Evolutionary conservation across 805 yeast genomes (phyloP).

Genomic region (Kazachstania kunashirensis): DNA sequence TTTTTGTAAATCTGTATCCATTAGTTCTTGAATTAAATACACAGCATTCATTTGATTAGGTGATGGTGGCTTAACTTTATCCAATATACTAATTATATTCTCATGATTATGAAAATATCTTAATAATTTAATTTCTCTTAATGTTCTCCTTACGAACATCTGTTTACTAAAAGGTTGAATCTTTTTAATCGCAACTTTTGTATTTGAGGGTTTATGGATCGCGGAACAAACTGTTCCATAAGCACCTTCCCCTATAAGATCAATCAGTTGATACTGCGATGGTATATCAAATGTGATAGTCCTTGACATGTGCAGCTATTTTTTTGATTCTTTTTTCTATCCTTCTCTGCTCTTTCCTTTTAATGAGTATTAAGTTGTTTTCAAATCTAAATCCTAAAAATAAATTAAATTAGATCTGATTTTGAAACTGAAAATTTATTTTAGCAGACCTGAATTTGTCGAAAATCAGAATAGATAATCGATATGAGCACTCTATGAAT

Average conservation of each 20-base stretch:
- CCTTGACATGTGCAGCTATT: conserved; percentile 33
- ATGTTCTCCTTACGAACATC: conserved; percentile 57
- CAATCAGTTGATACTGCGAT: conserved; percentile 48
- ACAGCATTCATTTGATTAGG: conserved; percentile 60
- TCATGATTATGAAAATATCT: conserved; percentile 59
- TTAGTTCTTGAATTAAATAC: conserved; percentile 63
- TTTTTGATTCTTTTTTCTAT: too few species aligned
- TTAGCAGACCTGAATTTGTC: too few species aligned
- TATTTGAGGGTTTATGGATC: conserved; percentile 47
- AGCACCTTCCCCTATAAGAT: conserved; percentile 70
- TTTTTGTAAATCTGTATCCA: conserved; percentile 66
- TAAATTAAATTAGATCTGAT: too few species aligned
- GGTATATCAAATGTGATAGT: conserved; percentile 55
- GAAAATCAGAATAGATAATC: too few species aligned
- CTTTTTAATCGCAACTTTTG: conserved; percentile 67
- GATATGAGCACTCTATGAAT: too few species aligned
- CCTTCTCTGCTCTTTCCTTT: too few species aligned
- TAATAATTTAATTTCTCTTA: conserved; percentile 59
- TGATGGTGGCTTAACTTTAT: conserved; percentile 53
- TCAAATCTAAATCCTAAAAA: too few species aligned
- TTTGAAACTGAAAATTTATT: too few species aligned
- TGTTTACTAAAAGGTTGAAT: conserved; percentile 61
- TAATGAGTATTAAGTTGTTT: too few species aligned
- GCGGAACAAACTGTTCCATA: conserved; percentile 74
- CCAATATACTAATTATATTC: conserved; percentile 57